Conservation (phyloP, 2,329 filamentous ascomycete genomes). For the Colletotrichum liriopes region DNA sequence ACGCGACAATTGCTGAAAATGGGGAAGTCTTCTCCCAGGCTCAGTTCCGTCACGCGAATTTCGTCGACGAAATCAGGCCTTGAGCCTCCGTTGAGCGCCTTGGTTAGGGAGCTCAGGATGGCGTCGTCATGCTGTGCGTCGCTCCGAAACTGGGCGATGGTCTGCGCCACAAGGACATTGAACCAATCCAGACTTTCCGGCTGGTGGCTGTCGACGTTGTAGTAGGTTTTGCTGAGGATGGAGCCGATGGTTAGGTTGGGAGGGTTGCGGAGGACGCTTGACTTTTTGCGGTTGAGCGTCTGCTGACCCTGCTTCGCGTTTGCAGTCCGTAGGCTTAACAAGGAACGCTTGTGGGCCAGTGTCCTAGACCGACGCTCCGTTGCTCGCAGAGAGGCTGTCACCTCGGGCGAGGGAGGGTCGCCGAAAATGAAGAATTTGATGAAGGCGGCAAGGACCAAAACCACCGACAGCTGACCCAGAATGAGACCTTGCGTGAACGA, state of each 20-base stretch:
- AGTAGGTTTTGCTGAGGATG: slow-evolving; percentile 97
- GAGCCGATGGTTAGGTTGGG: slow-evolving; percentile 90
- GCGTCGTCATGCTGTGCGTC: slow-evolving; percentile 94
- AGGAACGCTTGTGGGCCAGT: slow-evolving; percentile 82
- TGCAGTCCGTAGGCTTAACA: slow-evolving; percentile 73
- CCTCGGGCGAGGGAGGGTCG: slow-evolving; percentile 88
- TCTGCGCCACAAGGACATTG: slow-evolving; percentile 96
- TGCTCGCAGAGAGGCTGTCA: slow-evolving; percentile 82
- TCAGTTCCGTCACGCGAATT: slow-evolving; percentile 94
- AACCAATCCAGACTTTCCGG: slow-evolving; percentile 99
- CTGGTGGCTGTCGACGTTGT: slow-evolving; percentile 95
- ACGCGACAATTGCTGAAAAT: slow-evolving; percentile 99
- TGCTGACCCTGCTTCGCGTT: slow-evolving; percentile 58
- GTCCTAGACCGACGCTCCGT: slow-evolving; percentile 82
- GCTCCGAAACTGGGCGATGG: slow-evolving; percentile 93
- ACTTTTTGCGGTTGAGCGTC: slow-evolving; percentile 75
- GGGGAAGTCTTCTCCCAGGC: slow-evolving; percentile 95
- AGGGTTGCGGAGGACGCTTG: slow-evolving; percentile 80
- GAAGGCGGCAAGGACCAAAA: slow-evolving; percentile 91
- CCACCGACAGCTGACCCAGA: slow-evolving; percentile 92
- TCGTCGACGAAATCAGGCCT: slow-evolving; percentile 94
- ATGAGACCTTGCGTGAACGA: slow-evolving; percentile 96
- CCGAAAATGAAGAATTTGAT: slow-evolving; percentile 99
- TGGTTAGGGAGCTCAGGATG: slow-evolving; percentile 87
- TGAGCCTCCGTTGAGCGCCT: slow-evolving; percentile 87